These are phyloP conservation scores for Pseudohyphozyma bogoriensis DNA, from an alignment of 768 basidiomycete species.

Conservation along the genomic window DNA sequence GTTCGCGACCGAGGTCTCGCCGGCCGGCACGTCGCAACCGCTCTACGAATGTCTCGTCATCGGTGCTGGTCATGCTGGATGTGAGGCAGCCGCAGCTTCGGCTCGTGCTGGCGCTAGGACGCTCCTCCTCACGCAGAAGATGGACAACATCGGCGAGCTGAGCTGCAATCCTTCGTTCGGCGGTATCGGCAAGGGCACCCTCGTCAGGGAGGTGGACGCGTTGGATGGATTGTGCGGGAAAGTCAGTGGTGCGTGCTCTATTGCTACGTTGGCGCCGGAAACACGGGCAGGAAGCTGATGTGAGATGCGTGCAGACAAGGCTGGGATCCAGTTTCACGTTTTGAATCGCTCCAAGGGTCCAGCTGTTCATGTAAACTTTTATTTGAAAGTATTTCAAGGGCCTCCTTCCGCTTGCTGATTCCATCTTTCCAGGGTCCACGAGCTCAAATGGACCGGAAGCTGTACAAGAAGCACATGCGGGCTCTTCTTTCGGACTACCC, in stretches of 20 bases:
- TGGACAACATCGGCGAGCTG: slow-evolving; percentile 70
- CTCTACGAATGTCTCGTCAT: slow-evolving; percentile 48
- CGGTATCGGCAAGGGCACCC: slow-evolving; percentile 68
- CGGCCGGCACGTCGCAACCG: not conserved
- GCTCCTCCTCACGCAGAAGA: slow-evolving; percentile 65
- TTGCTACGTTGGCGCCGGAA: not conserved
- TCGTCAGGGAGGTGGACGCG: slow-evolving; percentile 85
- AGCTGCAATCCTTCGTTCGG: slow-evolving; percentile 90
- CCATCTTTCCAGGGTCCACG: slow-evolving; percentile 59
- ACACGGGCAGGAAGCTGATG: not conserved
- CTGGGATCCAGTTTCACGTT: slow-evolving; percentile 79
- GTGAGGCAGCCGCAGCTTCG: slow-evolving; percentile 78
- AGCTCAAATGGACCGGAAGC: slow-evolving; percentile 73
- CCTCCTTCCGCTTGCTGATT: not conserved
- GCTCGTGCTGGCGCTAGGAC: slow-evolving; percentile 75
- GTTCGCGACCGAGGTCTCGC: slow-evolving; percentile 1
- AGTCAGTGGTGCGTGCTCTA: slow-evolving; percentile 55
- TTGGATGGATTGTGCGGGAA: slow-evolving; percentile 75
- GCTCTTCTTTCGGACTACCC: slow-evolving; percentile 54
- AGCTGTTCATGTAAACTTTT: slow-evolving; percentile 62
- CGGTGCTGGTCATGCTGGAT: slow-evolving; percentile 86
- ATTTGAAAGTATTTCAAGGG: not conserved
- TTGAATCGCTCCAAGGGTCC: slow-evolving; percentile 76
- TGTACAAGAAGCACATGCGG: slow-evolving; percentile 80
- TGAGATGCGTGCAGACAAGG: slow-evolving; percentile 50